Base-by-base conservation (phyloP, 305 asterid genomes). In the Coffea humblotiana region DNA sequence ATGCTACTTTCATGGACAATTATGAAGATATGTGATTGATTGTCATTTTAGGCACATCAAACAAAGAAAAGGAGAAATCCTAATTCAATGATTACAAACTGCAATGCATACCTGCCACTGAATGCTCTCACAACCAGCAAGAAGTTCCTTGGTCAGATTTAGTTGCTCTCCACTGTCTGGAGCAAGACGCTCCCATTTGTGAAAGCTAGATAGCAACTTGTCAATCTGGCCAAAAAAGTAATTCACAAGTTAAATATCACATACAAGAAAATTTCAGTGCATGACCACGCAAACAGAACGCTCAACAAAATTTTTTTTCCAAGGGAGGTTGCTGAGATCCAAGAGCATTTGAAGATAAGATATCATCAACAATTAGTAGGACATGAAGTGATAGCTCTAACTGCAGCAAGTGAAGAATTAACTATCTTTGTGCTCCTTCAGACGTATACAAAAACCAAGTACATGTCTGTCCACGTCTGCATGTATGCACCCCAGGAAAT, bases 41-140 rank as follows among this genome's bases (percentile, higher is more conserved):
- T 72, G 16, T 74, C 70, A 75, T 12, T n/a, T 35, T 58, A 1
- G 8, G 48, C 25, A 75, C 45, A 12, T 63, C 43, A 15, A 51
- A 60, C 6, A 32, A 40, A 60, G 40, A 60, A 56, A 32, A 14
- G 15, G 18, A 63, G 74, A 60, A 25, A 80, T 80, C 75, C 70
- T 79, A 40, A 79, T 64, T 79, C 61, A 77, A 14, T 35, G 35
- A 76, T 56, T 12, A 65, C 2, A 29, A 7, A 75, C 16, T 32
- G 25, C 14, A 79, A 79, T 45, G 45, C 86, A 73, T 89, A 96
- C 99, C 98, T 96, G 99, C 99, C 99, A 94, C 76, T 94, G 97
- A 82, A 91, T 90, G 91, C 99, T 96, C 79, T 90, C 99, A 76
- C 92, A 92, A 82, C 92, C 87, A 74, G 96, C 81, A 85, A 90